A percentile compares a stretch with the other conserved stretches of the same genome.
These are phyloP conservation scores for Remersonia thermophila DNA, from an alignment of 2,329 filamentous ascomycete species.

Conservation along the genomic window DNA sequence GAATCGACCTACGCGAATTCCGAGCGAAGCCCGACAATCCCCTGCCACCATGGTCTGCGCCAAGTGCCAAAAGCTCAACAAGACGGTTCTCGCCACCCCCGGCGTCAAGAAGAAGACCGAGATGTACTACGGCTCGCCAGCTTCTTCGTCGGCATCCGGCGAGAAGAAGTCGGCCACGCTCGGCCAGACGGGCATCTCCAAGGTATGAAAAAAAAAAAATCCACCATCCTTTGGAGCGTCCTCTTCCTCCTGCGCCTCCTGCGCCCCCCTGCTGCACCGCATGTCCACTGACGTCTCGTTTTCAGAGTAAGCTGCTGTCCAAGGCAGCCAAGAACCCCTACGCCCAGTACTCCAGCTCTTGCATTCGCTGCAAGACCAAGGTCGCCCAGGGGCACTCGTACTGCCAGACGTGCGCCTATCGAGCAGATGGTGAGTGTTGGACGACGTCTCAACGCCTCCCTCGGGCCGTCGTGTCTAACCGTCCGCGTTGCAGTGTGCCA, in stretches of 20 bases:
- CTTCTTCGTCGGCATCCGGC: conserved; percentile 28
- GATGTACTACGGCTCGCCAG: conserved; percentile 50
- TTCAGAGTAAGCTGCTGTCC: conserved; percentile 50
- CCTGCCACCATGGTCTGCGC: conserved; percentile 44
- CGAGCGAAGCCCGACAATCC: too few relatives aligned
- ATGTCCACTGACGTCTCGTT: too few relatives aligned
- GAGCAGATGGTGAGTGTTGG: conserved; percentile 40
- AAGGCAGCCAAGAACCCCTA: conserved; percentile 55
- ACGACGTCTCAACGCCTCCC: too few relatives aligned
- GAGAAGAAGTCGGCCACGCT: conserved; percentile 39
- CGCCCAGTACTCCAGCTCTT: conserved; percentile 48
- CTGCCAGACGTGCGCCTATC: conserved; percentile 52
- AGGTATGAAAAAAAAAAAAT: conserved; percentile 27
- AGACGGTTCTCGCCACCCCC: conserved; percentile 50
- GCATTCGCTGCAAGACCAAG: conserved; percentile 50
- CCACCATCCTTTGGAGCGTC: too few relatives aligned
- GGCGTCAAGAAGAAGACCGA: conserved; percentile 56
- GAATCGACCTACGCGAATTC: too few relatives aligned
- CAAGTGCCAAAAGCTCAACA: conserved; percentile 50
- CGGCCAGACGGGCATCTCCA: conserved; percentile 45
- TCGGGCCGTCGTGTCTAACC: too few relatives aligned
- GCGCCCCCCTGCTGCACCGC: too few relatives aligned
- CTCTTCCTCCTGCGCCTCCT: too few relatives aligned
- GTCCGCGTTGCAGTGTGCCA: conserved; percentile 38
- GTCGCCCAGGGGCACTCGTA: conserved; percentile 47